phyloP scores from a whole-genome alignment of 371 early-diverging fungal genomes.

The Mortierella sp. region DNA sequence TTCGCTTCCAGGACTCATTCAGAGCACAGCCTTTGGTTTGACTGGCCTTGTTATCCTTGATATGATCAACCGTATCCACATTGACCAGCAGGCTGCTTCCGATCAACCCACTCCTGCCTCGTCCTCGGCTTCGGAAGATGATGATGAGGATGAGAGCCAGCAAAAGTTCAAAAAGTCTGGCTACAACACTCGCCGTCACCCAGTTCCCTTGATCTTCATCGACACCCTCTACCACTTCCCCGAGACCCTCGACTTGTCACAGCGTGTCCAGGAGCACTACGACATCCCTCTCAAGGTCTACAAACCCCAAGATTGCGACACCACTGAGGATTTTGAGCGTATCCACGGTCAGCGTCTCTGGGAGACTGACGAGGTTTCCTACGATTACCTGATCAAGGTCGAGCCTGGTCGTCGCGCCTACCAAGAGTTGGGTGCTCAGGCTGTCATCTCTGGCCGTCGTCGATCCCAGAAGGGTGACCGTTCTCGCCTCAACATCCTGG shows the following conservation, averaged over 20 bases:
- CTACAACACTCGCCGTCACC: slow-evolving; percentile 58
- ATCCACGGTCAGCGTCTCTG: slow-evolving; percentile 84
- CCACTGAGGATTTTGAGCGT: slow-evolving; percentile 73
- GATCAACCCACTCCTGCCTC: slow-evolving; percentile 53
- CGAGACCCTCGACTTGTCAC: slow-evolving; percentile 86
- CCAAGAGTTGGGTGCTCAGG: slow-evolving; percentile 74
- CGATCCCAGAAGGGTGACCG: slow-evolving; percentile 91
- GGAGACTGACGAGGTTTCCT: slow-evolving; percentile 82
- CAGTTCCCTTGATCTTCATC: slow-evolving; percentile 88
- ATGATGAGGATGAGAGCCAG: slow-evolving; percentile 22
- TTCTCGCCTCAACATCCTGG: slow-evolving; percentile 78
- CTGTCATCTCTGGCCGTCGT: slow-evolving; percentile 91
- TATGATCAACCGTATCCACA: slow-evolving; percentile 68
- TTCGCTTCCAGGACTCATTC: slow-evolving; percentile 84
- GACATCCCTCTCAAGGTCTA: slow-evolving; percentile 77
- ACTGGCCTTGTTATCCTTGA: slow-evolving; percentile 86
- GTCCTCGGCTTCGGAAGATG: slow-evolving; percentile 53
- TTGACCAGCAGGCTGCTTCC: slow-evolving; percentile 57
- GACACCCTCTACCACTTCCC: slow-evolving; percentile 94
- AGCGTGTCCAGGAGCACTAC: slow-evolving; percentile 74
- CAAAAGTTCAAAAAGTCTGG: slow-evolving; percentile 25
- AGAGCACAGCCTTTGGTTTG: slow-evolving; percentile 94
- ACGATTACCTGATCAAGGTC: slow-evolving; percentile 93
- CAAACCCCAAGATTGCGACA: slow-evolving; percentile 72
- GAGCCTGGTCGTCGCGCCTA: slow-evolving; percentile 93